A percentile compares a stretch with the other conserved stretches of the same genome.
Conservation (phyloP, 768 basidiomycete species). For the Krasilnikovozyma curviuscula region DNA sequence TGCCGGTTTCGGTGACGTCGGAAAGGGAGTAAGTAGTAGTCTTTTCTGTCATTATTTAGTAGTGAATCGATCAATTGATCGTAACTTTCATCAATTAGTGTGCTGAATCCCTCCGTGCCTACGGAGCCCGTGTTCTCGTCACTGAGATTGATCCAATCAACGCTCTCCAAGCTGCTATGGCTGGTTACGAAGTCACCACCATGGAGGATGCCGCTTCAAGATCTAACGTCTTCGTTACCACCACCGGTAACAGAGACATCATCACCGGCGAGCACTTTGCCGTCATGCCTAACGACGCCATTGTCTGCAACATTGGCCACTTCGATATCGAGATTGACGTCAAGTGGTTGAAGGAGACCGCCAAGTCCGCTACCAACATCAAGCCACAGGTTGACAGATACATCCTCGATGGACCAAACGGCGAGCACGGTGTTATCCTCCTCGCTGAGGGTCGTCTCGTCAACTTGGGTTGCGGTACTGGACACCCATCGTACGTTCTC, state of each 20-base stretch:
- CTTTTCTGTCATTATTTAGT: background rate
- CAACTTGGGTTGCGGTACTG: slow-evolving; percentile 95
- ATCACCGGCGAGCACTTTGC: slow-evolving; percentile 78
- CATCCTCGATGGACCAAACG: slow-evolving; percentile 33
- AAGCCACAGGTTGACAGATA: slow-evolving; percentile 98
- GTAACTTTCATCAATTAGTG: slow-evolving; percentile 37
- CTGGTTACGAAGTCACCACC: slow-evolving; percentile 92
- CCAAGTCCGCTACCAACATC: slow-evolving; percentile 62
- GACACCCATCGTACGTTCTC: slow-evolving; percentile 71
- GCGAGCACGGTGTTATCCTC: slow-evolving; percentile 37
- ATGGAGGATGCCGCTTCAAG: slow-evolving; percentile 93
- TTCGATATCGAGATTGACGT: slow-evolving; percentile 62
- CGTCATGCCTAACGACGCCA: slow-evolving; percentile 93
- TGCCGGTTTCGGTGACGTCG: slow-evolving; percentile 96
- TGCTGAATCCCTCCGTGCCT: slow-evolving; percentile 89
- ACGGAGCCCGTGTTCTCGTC: slow-evolving; percentile 85
- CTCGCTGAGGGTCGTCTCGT: slow-evolving; percentile 98
- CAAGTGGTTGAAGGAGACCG: slow-evolving; percentile 91
- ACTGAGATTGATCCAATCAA: slow-evolving; percentile 99
- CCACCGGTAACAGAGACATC: slow-evolving; percentile 97
- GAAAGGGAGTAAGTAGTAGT: slow-evolving; percentile 67
- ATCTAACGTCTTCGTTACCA: slow-evolving; percentile 85
- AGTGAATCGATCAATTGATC: no score
- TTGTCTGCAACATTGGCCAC: slow-evolving; percentile 64
- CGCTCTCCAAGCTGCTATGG: slow-evolving; percentile 98